Evolutionary conservation across 2,329 filamentous ascomycete genomes (phyloP).

Genomic region (Laburnicola sp.): DNA sequence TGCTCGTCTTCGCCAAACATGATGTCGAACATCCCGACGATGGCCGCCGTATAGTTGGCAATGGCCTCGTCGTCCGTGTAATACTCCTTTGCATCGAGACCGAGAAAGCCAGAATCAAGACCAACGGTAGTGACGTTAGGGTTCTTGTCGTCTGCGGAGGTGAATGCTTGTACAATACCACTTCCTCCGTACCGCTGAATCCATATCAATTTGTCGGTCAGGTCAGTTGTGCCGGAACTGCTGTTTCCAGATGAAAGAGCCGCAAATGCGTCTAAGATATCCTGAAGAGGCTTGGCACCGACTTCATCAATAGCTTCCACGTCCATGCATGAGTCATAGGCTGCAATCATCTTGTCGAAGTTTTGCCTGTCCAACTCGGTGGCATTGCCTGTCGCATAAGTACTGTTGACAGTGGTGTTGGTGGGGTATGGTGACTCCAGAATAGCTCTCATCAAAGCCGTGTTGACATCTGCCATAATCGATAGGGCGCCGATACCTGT

Average conservation of each 20-base stretch:
- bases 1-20: not conserved
- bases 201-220: slow-evolving; percentile 50
- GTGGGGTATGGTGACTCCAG: slow-evolving; percentile 58
- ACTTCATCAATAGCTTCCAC: slow-evolving; percentile 56
- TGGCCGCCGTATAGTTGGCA: slow-evolving; percentile 31
- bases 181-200: slow-evolving; percentile 47
- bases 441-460: slow-evolving; percentile 58
- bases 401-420: slow-evolving; percentile 4
- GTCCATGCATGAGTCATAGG: slow-evolving; percentile 67
- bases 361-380: slow-evolving; percentile 59
- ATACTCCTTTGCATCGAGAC: slow-evolving; percentile 30
- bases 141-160: not conserved
- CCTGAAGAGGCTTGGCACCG: slow-evolving; percentile 58
- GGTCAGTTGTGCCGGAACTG: not conserved
- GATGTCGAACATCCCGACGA: slow-evolving; percentile 1
- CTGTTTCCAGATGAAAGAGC: slow-evolving; percentile 34
- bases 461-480: slow-evolving; percentile 5
- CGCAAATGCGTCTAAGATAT: slow-evolving; percentile 53
- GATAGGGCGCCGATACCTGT: not conserved
- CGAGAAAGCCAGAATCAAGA: slow-evolving; percentile 50
- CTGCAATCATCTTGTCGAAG: slow-evolving; percentile 64
- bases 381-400: not conserved
- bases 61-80: slow-evolving; percentile 23
- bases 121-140: slow-evolving; percentile 45
- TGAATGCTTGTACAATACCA: slow-evolving; percentile 1